These are phyloP conservation scores for Blastocystis sp. DNA, from an alignment of 352 stramenopile genomes.

Conservation along the genomic window DNA sequence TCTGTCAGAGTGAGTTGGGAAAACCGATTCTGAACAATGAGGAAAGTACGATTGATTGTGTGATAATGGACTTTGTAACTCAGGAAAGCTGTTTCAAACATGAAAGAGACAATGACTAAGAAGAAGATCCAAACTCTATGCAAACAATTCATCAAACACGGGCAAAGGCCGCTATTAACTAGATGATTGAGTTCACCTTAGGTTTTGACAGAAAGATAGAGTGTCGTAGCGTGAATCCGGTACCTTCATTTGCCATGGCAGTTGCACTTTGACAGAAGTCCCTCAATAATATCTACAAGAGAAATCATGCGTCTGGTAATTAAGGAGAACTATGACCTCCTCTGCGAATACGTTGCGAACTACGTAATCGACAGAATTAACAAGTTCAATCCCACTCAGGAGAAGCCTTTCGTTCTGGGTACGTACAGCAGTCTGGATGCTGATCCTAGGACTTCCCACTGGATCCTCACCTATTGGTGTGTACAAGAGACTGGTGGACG, in stretches of 20 bases:
- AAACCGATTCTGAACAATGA: too few relatives aligned
- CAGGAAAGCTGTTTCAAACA: too few relatives aligned
- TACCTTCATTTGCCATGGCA: too few relatives aligned
- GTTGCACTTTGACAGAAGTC: too few relatives aligned
- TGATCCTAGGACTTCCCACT: conserved; percentile 66
- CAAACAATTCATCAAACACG: too few relatives aligned
- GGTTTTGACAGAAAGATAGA: not conserved
- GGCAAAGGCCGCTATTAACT: not conserved
- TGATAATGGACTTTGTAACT: too few relatives aligned
- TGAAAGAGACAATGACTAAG: too few relatives aligned
- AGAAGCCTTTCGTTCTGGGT: conserved; percentile 70
- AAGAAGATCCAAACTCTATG: too few relatives aligned
- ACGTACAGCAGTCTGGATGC: not conserved
- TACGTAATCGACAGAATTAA: conserved; percentile 72
- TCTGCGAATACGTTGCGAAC: conserved; percentile 70
- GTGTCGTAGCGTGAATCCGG: not conserved
- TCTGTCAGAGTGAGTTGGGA: too few relatives aligned
- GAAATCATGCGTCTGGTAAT: conserved; percentile 79
- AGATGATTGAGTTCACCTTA: not conserved
- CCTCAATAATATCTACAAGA: too few relatives aligned
- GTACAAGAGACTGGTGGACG: conserved; percentile 71
- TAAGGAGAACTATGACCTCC: conserved; percentile 66
- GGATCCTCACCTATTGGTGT: conserved; percentile 72
- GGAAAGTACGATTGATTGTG: too few relatives aligned
- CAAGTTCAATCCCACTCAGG: conserved; percentile 68